Conservation (phyloP, 768 basidiomycete species). For the Hebeloma cylindrosporum region DNA sequence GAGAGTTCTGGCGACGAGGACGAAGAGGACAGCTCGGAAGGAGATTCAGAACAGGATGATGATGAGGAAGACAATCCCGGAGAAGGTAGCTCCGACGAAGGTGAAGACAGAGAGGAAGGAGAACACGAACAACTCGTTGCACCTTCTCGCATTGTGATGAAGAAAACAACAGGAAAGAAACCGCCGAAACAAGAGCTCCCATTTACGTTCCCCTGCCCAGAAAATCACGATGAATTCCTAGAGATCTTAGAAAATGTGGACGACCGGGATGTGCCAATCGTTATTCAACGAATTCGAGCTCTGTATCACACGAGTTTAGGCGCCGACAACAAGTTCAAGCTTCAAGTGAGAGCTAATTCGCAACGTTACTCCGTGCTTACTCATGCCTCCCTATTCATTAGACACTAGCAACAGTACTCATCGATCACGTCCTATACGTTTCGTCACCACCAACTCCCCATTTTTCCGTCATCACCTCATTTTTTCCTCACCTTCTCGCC, state of each 20-base stretch:
- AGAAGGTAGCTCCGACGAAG: conserved; percentile 39
- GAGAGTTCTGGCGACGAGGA: conserved; percentile 35
- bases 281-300: conserved; percentile 87
- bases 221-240: conserved; percentile 86
- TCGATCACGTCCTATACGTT: conserved; percentile 86
- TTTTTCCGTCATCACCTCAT: conserved; percentile 56
- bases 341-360: conserved; percentile 75
- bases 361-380: background rate
- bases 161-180: conserved; percentile 34
- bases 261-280: conserved; percentile 72
- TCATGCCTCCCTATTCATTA: conserved; percentile 29
- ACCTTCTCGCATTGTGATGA: conserved; percentile 27
- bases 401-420: conserved; percentile 72
- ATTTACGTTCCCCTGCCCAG: conserved; percentile 89
- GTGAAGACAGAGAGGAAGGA: conserved; percentile 39
- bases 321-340: conserved; percentile 86
- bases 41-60: conserved; percentile 36
- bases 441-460: conserved; percentile 62
- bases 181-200: conserved; percentile 64
- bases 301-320: conserved; percentile 92
- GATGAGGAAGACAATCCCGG: conserved; percentile 34
- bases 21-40: conserved; percentile 34
- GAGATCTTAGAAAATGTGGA: conserved; percentile 70
- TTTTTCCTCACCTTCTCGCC: conserved; percentile 77
- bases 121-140: conserved; percentile 46